Evolutionary conservation across 805 yeast genomes (phyloP).

Genomic region (Yamadazyma endophytica): DNA sequence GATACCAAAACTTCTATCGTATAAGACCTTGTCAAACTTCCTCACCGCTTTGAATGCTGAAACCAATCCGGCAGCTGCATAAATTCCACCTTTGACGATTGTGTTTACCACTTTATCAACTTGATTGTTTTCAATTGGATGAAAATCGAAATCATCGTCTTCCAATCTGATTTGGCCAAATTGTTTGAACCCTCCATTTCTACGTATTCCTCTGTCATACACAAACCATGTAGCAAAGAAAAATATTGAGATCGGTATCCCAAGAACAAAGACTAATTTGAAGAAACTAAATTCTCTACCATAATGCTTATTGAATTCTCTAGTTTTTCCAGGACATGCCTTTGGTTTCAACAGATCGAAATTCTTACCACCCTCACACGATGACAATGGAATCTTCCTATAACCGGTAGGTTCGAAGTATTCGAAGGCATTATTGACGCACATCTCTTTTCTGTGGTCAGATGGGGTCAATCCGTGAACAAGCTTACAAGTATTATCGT

Average conservation of each 20-base stretch:
- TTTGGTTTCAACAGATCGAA: slow-evolving; percentile 61
- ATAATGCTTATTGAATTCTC: slow-evolving; percentile 53
- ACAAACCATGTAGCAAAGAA: slow-evolving; percentile 60
- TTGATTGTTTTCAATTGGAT: slow-evolving; percentile 58
- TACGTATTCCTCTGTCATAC: slow-evolving; percentile 74
- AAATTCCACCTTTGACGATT: slow-evolving; percentile 56
- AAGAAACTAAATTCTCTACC: slow-evolving; percentile 53
- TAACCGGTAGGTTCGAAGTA: slow-evolving; percentile 91
- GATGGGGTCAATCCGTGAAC: slow-evolving; percentile 70
- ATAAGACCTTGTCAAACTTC: slow-evolving; percentile 28
- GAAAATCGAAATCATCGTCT: slow-evolving; percentile 48
- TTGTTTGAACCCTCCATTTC: slow-evolving; percentile 71
- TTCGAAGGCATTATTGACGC: slow-evolving; percentile 58
- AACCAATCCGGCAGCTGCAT: slow-evolving; percentile 36
- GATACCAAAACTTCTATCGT: slow-evolving; percentile 25
- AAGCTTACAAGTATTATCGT: slow-evolving; percentile 81
- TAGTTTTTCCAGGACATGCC: slow-evolving; percentile 87
- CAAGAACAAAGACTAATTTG: slow-evolving; percentile 48
- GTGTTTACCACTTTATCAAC: slow-evolving; percentile 57
- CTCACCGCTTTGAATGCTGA: slow-evolving; percentile 31
- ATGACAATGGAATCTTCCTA: slow-evolving; percentile 76
- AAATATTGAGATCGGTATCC: slow-evolving; percentile 55
- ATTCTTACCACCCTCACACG: slow-evolving; percentile 77
- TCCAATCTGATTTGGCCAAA: slow-evolving; percentile 87
- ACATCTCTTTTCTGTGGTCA: slow-evolving; percentile 54